A percentile compares a stretch with the other conserved stretches of the same genome.
Conservation (phyloP, 2,329 filamentous ascomycete genomes). For the Fusarium succisae region DNA sequence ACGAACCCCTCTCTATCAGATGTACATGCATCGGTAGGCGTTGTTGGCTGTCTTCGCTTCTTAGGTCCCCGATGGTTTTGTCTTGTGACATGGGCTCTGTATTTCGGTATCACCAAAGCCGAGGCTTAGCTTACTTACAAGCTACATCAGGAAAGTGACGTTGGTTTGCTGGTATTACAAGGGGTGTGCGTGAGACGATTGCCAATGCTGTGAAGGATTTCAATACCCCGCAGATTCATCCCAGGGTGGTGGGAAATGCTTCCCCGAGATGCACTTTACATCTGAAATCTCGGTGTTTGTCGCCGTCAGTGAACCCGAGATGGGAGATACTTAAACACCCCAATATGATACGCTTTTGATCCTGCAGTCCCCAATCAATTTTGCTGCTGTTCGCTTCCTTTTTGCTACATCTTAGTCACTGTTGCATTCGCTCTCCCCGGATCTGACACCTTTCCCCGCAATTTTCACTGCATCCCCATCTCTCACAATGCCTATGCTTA, state of each 20-base stretch:
- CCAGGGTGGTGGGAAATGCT: conserved; percentile 19
- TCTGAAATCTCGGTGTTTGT: conserved; percentile 16
- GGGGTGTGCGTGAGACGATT: background rate
- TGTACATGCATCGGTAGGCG: background rate
- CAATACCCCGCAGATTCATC: conserved; percentile 22
- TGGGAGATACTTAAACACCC: conserved; percentile 26
- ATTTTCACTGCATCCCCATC: conserved; percentile 9
- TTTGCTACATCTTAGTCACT: conserved; percentile 7
- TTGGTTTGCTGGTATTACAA: conserved; percentile 1
- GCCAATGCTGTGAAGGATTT: background rate
- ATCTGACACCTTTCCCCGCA: conserved; percentile 19
- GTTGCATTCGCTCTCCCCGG: conserved; percentile 17
- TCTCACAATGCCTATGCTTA: conserved; percentile 47
- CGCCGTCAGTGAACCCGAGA: conserved; percentile 3
- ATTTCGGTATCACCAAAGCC: conserved; percentile 33
- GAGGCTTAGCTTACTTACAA: conserved; percentile 8
- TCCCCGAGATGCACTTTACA: conserved; percentile 15
- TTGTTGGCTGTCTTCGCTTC: background rate
- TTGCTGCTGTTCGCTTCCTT: background rate
- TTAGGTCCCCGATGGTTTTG: conserved; percentile 6
- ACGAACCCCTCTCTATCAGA: background rate
- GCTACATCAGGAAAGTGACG: conserved; percentile 15
- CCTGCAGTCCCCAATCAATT: conserved; percentile 10
- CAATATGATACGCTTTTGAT: background rate
- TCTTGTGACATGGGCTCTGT: conserved; percentile 15